These are phyloP conservation scores for Penicillium alfredii DNA, from an alignment of 495 filamentous ascomycete genomes.

Conservation along the genomic window DNA sequence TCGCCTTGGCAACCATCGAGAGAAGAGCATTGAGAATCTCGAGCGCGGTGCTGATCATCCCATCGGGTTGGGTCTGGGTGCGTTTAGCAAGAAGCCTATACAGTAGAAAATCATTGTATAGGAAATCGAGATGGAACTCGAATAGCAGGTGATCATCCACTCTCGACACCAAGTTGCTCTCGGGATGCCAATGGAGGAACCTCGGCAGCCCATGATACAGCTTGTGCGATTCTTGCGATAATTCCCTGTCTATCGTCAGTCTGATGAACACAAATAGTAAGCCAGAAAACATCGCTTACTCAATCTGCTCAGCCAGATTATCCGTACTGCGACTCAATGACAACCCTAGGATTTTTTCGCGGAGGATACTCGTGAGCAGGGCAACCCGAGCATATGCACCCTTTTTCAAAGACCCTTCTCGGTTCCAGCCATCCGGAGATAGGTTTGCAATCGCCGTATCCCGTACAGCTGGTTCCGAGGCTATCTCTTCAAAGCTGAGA, in stretches of 20 bases:
- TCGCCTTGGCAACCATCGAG: slow-evolving; percentile 15
- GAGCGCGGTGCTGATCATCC: slow-evolving; percentile 40
- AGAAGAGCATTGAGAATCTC: slow-evolving; percentile 41
- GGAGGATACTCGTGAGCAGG: slow-evolving; percentile 36
- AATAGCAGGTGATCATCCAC: slow-evolving; percentile 9
- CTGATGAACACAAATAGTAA: background rate
- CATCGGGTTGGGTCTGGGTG: slow-evolving; percentile 32
- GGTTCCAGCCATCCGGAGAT: slow-evolving; percentile 49
- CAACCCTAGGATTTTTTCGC: slow-evolving; percentile 51
- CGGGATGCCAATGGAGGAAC: slow-evolving; percentile 17
- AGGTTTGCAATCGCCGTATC: slow-evolving; percentile 32
- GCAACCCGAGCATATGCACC: slow-evolving; percentile 34
- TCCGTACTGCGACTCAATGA: slow-evolving; percentile 35
- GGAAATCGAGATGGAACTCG: slow-evolving; percentile 35
- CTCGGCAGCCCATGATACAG: slow-evolving; percentile 9
- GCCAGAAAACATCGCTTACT: slow-evolving; percentile 9
- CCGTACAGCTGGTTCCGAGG: slow-evolving; percentile 32
- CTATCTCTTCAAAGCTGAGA: slow-evolving; percentile 40
- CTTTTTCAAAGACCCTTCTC: slow-evolving; percentile 24
- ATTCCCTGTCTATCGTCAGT: slow-evolving; percentile 5
- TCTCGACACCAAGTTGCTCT: background rate
- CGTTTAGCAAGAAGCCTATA: slow-evolving; percentile 44
- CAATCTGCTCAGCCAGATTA: slow-evolving; percentile 14
- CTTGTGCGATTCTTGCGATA: slow-evolving; percentile 9
- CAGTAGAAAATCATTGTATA: slow-evolving; percentile 50